phyloP scores from a whole-genome alignment of 768 basidiomycete species.

The Boletus reticulatus region DNA sequence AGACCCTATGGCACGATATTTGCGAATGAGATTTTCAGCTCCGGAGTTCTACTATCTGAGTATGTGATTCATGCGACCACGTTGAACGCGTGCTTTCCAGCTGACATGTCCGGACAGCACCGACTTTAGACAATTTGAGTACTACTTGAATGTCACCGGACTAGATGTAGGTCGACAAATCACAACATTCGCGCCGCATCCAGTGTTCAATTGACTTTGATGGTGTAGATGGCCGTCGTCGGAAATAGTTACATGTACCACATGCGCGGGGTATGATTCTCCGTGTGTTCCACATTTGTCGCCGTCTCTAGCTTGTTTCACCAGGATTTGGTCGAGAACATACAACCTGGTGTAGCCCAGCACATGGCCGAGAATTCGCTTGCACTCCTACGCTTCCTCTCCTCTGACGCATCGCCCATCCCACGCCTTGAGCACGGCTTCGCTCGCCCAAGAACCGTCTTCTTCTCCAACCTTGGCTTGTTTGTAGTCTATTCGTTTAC shows the following conservation, averaged over 20 bases:
- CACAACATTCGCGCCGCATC: background rate
- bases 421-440: constrained; percentile 55
- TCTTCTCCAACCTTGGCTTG: constrained; percentile 65
- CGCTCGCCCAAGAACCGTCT: constrained; percentile 63
- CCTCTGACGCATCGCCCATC: constrained; percentile 67
- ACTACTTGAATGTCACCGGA: constrained; percentile 87
- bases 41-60: constrained; percentile 90
- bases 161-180: constrained; percentile 63
- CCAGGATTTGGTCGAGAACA: constrained; percentile 76
- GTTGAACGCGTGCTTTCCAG: constrained; percentile 5
- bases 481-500: constrained; percentile 75
- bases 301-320: background rate
- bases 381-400: constrained; percentile 72
- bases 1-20: constrained; percentile 87
- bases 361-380: constrained; percentile 91
- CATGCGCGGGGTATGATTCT: constrained; percentile 69
- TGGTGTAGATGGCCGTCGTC: constrained; percentile 78
- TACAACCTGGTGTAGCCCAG: constrained; percentile 80
- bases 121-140: constrained; percentile 92
- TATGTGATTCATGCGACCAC: constrained; percentile 33
- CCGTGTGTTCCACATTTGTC: background rate
- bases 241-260: constrained; percentile 94
- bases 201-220: background rate
- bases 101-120: constrained; percentile 51
- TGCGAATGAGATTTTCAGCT: constrained; percentile 91